Percentiles rank a stretch among this genome's conserved stretches.
These are phyloP conservation scores for Thelephora ganbajun DNA, from an alignment of 768 basidiomycete species.

Conservation along the genomic window DNA sequence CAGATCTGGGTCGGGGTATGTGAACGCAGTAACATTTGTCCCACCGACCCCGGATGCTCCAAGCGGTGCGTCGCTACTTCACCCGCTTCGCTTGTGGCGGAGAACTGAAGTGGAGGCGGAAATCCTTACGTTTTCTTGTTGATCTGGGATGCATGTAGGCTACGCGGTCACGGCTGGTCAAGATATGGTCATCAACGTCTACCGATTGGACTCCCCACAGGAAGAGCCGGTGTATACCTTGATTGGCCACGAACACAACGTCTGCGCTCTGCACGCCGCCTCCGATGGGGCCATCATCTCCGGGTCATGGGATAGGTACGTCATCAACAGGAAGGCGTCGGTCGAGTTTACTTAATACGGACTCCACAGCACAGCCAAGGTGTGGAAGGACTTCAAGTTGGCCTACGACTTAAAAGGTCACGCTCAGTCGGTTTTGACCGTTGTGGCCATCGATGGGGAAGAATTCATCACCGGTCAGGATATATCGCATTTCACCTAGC, in stretches of 20 bases:
- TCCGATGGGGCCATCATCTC: conserved; percentile 69
- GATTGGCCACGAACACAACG: conserved; percentile 81
- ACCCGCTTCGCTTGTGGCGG: conserved; percentile 2
- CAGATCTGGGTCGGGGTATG: conserved; percentile 55
- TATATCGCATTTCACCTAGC: not conserved
- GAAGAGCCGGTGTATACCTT: conserved; percentile 73
- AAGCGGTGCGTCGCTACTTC: conserved; percentile 35
- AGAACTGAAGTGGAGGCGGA: not conserved
- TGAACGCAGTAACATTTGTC: conserved; percentile 75
- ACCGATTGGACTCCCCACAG: conserved; percentile 40
- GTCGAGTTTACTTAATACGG: not conserved
- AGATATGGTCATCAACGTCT: conserved; percentile 80
- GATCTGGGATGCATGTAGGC: conserved; percentile 23
- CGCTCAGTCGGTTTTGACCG: conserved; percentile 89
- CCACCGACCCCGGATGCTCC: conserved; percentile 54
- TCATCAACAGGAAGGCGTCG: not conserved
- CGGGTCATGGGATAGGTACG: conserved; percentile 95
- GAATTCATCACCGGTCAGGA: conserved; percentile 67
- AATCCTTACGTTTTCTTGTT: conserved; percentile 1
- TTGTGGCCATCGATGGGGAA: conserved; percentile 63
- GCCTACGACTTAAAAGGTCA: conserved; percentile 73
- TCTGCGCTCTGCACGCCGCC: conserved; percentile 71
- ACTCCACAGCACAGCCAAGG: conserved; percentile 68
- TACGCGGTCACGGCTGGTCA: conserved; percentile 82
- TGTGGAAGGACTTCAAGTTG: conserved; percentile 74